These are phyloP conservation scores for Diaporthe velutina DNA, from an alignment of 2,329 filamentous ascomycete species.

Conservation along the genomic window DNA sequence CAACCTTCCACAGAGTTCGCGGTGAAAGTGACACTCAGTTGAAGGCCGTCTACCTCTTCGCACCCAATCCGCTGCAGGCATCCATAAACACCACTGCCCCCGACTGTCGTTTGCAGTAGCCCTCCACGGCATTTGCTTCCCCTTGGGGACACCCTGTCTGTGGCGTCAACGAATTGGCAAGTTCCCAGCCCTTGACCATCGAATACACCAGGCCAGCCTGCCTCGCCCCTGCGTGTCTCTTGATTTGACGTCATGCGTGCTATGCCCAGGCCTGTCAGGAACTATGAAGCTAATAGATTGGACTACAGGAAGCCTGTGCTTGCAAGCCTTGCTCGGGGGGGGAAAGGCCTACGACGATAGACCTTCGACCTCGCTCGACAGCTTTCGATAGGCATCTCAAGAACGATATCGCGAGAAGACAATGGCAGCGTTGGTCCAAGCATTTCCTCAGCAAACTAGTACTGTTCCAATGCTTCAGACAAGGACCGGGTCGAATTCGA, in stretches of 20 bases:
- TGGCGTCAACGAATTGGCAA: slow-evolving; percentile 36
- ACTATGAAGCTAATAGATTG: slow-evolving; percentile 1
- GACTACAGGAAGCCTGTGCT: slow-evolving; percentile 13
- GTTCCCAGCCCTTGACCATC: slow-evolving; percentile 19
- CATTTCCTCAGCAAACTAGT: slow-evolving; percentile 80
- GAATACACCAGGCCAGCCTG: background rate
- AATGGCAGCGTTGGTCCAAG: slow-evolving; percentile 90
- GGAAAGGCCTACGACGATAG: slow-evolving; percentile 4
- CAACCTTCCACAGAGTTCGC: slow-evolving; percentile 48
- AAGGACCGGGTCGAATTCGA: slow-evolving; percentile 74
- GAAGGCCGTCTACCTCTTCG: slow-evolving; percentile 56
- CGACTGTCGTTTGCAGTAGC: slow-evolving; percentile 54
- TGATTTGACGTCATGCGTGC: background rate
- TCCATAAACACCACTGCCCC: slow-evolving; percentile 58
- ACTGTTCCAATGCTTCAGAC: slow-evolving; percentile 83
- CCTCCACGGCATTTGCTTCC: slow-evolving; percentile 40
- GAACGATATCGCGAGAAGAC: slow-evolving; percentile 52
- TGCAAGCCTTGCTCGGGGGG: slow-evolving; percentile 4
- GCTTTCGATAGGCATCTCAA: slow-evolving; percentile 40
- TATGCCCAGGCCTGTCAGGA: background rate
- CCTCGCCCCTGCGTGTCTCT: background rate
- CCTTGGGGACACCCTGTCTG: slow-evolving; percentile 27
- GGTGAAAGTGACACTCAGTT: slow-evolving; percentile 62
- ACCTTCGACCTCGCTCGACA: slow-evolving; percentile 36
- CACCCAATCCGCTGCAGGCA: slow-evolving; percentile 66